phyloP scores from a whole-genome alignment of 805 yeast genomes.

The Cyberlindnera amylophila region DNA sequence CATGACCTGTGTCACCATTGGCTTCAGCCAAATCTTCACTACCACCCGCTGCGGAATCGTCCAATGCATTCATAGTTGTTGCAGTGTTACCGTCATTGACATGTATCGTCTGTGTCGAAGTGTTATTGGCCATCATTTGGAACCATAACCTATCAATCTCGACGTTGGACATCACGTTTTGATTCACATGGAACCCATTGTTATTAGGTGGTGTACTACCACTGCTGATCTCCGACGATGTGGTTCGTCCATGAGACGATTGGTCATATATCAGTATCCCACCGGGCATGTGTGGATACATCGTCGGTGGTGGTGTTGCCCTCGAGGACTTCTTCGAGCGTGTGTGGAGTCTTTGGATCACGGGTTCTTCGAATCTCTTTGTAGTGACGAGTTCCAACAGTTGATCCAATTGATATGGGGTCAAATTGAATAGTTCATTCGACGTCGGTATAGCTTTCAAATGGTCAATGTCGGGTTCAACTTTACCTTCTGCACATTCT shows the following conservation, averaged over 20 bases:
- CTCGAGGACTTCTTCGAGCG: conserved; percentile 9
- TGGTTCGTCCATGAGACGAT: neutral
- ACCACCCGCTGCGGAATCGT: neutral
- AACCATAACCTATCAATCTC: conserved; percentile 27
- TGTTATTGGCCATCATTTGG: conserved; percentile 23
- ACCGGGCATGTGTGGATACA: too few relatives aligned
- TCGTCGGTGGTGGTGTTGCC: neutral
- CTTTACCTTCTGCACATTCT: conserved; percentile 13
- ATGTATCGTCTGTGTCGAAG: conserved; percentile 1
- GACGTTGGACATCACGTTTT: conserved; percentile 14
- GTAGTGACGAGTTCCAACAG: conserved; percentile 14
- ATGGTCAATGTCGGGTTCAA: conserved; percentile 19
- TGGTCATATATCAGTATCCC: neutral
- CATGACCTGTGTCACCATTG: neutral
- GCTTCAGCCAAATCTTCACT: neutral
- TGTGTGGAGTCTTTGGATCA: conserved; percentile 13
- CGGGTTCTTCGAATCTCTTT: conserved; percentile 17
- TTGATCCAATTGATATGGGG: conserved; percentile 22
- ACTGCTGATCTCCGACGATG: conserved; percentile 6
- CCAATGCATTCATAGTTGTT: conserved; percentile 2
- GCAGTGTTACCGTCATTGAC: neutral
- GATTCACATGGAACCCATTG: conserved; percentile 20
- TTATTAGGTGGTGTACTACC: conserved; percentile 12
- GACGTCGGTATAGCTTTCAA: conserved; percentile 22
- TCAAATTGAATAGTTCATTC: conserved; percentile 23